phyloP scores from a whole-genome alignment of 768 basidiomycete species.

The Boletus patriciae region DNA sequence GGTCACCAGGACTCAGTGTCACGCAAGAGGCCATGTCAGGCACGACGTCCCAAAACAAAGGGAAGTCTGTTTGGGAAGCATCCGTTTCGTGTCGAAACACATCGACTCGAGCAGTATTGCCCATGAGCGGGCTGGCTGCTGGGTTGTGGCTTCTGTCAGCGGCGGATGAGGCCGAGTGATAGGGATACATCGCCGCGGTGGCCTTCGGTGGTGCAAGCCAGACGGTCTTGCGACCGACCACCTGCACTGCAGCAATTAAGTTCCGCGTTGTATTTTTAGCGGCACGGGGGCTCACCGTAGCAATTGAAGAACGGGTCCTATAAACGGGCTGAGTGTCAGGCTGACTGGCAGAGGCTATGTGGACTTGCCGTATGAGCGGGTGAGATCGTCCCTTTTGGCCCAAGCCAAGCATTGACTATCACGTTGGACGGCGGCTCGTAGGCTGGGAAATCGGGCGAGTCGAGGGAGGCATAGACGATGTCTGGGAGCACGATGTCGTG shows the following conservation, averaged over 20 bases:
- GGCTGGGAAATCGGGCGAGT: slow-evolving; percentile 41
- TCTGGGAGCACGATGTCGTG: slow-evolving; percentile 84
- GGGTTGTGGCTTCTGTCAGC: slow-evolving; percentile 35
- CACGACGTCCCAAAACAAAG: slow-evolving; percentile 57
- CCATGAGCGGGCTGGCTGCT: slow-evolving; percentile 49
- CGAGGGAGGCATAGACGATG: slow-evolving; percentile 72
- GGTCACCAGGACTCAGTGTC: slow-evolving; percentile 76
- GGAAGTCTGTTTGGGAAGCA: slow-evolving; percentile 34
- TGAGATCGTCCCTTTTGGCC: slow-evolving; percentile 73
- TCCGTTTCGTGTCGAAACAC: slow-evolving; percentile 53
- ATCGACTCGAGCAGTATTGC: slow-evolving; percentile 82
- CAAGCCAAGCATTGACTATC: slow-evolving; percentile 79
- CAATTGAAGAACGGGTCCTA: slow-evolving; percentile 95
- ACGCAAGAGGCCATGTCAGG: slow-evolving; percentile 58
- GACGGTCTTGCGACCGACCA: slow-evolving; percentile 84
- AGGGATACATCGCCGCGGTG: slow-evolving; percentile 61
- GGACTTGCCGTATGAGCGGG: slow-evolving; percentile 84
- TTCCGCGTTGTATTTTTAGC: not conserved
- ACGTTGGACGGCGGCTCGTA: slow-evolving; percentile 69
- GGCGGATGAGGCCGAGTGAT: slow-evolving; percentile 24
- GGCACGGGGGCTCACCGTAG: slow-evolving; percentile 56
- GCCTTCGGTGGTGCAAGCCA: slow-evolving; percentile 82
- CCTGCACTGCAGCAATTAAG: slow-evolving; percentile 59
- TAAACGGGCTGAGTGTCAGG: slow-evolving; percentile 5
- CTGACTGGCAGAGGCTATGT: slow-evolving; percentile 10